Conservation (phyloP, 495 filamentous ascomycete genomes). For the Podospora fimiseda region DNA sequence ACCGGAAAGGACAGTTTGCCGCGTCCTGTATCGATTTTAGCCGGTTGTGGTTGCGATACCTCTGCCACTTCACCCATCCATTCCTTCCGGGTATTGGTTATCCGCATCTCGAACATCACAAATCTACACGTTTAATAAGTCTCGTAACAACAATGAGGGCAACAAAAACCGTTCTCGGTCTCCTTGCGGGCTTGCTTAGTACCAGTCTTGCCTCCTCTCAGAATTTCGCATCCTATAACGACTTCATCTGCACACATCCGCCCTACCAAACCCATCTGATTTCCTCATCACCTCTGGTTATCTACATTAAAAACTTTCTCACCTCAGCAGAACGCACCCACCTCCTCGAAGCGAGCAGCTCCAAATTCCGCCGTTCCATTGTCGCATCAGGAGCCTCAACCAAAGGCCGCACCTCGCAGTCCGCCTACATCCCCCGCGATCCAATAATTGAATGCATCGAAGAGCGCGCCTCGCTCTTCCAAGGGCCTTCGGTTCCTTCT, state of each 20-base stretch:
- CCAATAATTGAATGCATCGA: conserved; percentile 58
- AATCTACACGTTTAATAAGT: no score
- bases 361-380: conserved; percentile 27
- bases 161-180: no score
- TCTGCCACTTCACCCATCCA: no score
- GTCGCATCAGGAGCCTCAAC: conserved; percentile 27
- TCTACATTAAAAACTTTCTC: conserved; percentile 45
- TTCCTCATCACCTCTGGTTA: conserved; percentile 44
- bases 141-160: no score
- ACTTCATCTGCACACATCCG: conserved; percentile 27
- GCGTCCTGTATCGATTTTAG: no score
- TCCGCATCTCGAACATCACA: no score
- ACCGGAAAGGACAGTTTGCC: background rate
- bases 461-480: conserved; percentile 55
- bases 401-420: conserved; percentile 35
- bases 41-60: no score
- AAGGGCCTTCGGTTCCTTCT: conserved; percentile 45
- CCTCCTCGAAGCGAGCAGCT: conserved; percentile 32
- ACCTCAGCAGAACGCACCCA: conserved; percentile 31
- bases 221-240: conserved; percentile 1
- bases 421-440: conserved; percentile 42
- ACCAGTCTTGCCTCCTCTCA: background rate
- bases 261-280: conserved; percentile 42
- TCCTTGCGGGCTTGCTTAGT: background rate
- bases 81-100: no score